Base-by-base conservation (phyloP, 805 yeast genomes). In the Blastobotrys parvus region DNA sequence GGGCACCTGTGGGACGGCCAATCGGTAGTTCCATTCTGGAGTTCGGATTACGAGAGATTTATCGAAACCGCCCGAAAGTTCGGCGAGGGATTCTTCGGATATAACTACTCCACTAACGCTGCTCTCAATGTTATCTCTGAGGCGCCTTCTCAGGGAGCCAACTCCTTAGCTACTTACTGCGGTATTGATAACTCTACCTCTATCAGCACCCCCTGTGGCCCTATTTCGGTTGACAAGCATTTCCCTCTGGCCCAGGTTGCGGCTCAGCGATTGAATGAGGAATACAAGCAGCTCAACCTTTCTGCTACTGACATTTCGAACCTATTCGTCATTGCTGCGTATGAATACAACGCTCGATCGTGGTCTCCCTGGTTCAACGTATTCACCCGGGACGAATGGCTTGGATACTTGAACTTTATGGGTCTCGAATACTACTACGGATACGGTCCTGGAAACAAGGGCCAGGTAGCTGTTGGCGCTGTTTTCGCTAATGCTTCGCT, bases 1-100 rank as follows among this genome's bases (percentile, higher is more conserved):
- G 63, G 67, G 15, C 59, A 67, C 39, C 65, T 81, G 38, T 71
- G 65, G 56, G 58, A 65, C 33, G 57, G 10, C 3, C n/a, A 21
- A 16, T 19, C 18, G 8, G 22, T 15, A 16, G 8, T 5, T 13
- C 30, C 27, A 22, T n/a, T 81, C 29, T 80, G 77, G 56, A 57
- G 77, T 4, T 70, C 80, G 10, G 74, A 74, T 38, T 70, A 73
- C 36, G 69, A 71, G 46, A 68, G 87, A 47, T 75, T 76, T 27
- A 69, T 70, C 45, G 75, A 71, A 47, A 73, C 82, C 32, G 74
- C 82, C 6, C 58, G 65, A 20, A 62, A 67, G 53, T 80, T 79
- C 55, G 75, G 79, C 7, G 63, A 72, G 50, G 87, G 85, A 0
- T 80, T 80, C 59, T 65, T 75, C 51, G 73, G 74, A 6, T 65